Conservation (phyloP, 768 basidiomycete genomes). For the Leccinellum albellum region DNA sequence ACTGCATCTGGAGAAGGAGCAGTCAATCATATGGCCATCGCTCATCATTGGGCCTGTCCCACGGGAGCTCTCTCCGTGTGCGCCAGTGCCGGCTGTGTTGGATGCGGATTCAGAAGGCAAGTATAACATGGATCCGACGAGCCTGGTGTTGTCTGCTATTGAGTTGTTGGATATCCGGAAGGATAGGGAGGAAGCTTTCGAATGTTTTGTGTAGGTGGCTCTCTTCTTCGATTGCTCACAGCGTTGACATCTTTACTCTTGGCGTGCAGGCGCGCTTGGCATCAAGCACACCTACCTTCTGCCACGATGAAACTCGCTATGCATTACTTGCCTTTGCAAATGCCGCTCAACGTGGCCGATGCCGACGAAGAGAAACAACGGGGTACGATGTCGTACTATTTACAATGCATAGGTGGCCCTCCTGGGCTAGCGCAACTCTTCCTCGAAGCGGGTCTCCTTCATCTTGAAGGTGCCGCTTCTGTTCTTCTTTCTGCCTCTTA, state of each 20-base stretch:
- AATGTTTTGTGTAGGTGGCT: slow-evolving; percentile 66
- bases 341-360: slow-evolving; percentile 35
- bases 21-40: slow-evolving; percentile 80
- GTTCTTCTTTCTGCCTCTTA: slow-evolving; percentile 69
- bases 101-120: slow-evolving; percentile 49
- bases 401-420: slow-evolving; percentile 64
- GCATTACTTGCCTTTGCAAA: slow-evolving; percentile 63
- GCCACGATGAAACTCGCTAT: slow-evolving; percentile 75
- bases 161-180: slow-evolving; percentile 73
- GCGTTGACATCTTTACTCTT: neutral
- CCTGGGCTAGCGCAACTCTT: slow-evolving; percentile 69
- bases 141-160: slow-evolving; percentile 65
- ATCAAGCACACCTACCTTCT: slow-evolving; percentile 68
- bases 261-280: slow-evolving; percentile 69
- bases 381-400: slow-evolving; percentile 58
- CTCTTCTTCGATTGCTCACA: neutral
- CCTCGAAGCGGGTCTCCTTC: slow-evolving; percentile 72
- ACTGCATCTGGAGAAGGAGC: slow-evolving; percentile 75
- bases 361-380: slow-evolving; percentile 38
- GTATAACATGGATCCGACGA: slow-evolving; percentile 87
- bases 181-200: slow-evolving; percentile 74
- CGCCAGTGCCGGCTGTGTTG: slow-evolving; percentile 51
- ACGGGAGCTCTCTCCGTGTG: slow-evolving; percentile 50
- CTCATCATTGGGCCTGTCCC: slow-evolving; percentile 72
- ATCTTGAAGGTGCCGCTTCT: slow-evolving; percentile 77